These are phyloP conservation scores for Senna siamea DNA, from an alignment of 306 rosid genomes.

Conservation along the genomic window DNA sequence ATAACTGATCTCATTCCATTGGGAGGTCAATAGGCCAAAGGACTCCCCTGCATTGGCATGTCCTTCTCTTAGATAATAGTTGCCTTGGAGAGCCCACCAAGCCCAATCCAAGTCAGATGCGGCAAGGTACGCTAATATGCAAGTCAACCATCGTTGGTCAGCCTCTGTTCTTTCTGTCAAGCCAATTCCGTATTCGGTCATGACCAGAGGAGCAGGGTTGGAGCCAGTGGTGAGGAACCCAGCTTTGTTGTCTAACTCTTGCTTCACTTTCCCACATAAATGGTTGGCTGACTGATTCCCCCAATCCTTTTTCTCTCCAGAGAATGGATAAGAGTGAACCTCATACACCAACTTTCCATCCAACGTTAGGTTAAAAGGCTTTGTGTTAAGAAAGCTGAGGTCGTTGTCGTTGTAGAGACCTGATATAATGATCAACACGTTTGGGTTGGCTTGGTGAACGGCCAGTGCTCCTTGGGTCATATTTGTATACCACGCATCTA, in stretches of 20 bases:
- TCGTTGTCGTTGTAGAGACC: conserved; percentile 40
- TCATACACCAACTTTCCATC: conserved; percentile 40
- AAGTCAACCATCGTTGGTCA: conserved; percentile 38
- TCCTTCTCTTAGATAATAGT: conserved; percentile 38
- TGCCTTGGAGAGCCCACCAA: conserved; percentile 44
- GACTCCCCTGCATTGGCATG: not conserved
- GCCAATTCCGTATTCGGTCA: conserved; percentile 42
- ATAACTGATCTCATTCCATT: conserved; percentile 30
- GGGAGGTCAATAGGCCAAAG: conserved; percentile 38
- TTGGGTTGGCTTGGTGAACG: conserved; percentile 33
- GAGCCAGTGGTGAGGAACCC: conserved; percentile 28
- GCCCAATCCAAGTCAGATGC: conserved; percentile 43
- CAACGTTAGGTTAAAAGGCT: conserved; percentile 8
- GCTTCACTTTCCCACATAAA: conserved; percentile 16
- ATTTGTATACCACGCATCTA: conserved; percentile 9
- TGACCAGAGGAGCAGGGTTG: conserved; percentile 23
- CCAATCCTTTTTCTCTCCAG: conserved; percentile 19
- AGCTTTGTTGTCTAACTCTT: conserved; percentile 26
- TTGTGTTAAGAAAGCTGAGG: conserved; percentile 21
- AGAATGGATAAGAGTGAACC: conserved; percentile 33
- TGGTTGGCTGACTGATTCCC: conserved; percentile 18
- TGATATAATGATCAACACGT: conserved; percentile 17
- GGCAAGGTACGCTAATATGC: conserved; percentile 37
- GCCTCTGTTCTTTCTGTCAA: not conserved
- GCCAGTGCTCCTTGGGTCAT: conserved; percentile 22